Evolutionary conservation across 169 alveolate species (phyloP).

Genomic region (Cryptosporidium bovis): DNA sequence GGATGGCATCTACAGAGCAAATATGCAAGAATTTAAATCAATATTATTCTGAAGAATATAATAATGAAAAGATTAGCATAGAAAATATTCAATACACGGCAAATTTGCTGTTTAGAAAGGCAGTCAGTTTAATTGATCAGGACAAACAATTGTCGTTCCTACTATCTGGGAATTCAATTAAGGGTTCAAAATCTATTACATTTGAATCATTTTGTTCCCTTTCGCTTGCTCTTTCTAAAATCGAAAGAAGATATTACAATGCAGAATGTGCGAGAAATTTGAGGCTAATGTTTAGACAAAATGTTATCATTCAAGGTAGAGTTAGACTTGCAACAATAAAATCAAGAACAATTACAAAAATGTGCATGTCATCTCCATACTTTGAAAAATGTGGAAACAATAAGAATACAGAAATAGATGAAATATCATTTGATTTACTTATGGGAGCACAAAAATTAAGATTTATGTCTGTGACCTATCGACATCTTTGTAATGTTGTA

Average conservation of each 20-base stretch:
- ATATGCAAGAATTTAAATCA: constrained; percentile 47
- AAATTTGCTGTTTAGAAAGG: constrained; percentile 47
- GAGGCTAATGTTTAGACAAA: constrained; percentile 61
- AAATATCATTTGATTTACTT: constrained; percentile 54
- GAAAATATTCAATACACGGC: constrained; percentile 41
- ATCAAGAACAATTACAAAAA: constrained; percentile 32
- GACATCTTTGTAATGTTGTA: constrained; percentile 65
- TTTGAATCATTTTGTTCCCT: constrained; percentile 70
- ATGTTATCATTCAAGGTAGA: constrained; percentile 30
- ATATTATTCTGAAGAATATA: constrained; percentile 9
- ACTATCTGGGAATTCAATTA: constrained; percentile 22
- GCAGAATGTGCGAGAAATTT: constrained; percentile 63
- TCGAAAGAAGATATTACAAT: constrained; percentile 46
- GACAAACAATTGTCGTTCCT: constrained; percentile 42
- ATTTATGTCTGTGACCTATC: constrained; percentile 49
- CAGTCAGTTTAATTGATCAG: constrained; percentile 44
- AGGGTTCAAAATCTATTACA: constrained; percentile 33
- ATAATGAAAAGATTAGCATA: not conserved
- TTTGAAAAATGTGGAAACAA: constrained; percentile 52
- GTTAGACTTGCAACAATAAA: constrained; percentile 65
- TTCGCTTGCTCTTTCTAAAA: constrained; percentile 52
- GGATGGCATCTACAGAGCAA: constrained; percentile 65
- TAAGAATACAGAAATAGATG: constrained; percentile 38
- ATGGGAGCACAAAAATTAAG: constrained; percentile 65
- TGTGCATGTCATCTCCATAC: constrained; percentile 57